Evolutionary conservation across 73 alveolate species (phyloP), one percentile per base, ranked within the genome.

Genomic region (Effrenium voratum): DNA sequence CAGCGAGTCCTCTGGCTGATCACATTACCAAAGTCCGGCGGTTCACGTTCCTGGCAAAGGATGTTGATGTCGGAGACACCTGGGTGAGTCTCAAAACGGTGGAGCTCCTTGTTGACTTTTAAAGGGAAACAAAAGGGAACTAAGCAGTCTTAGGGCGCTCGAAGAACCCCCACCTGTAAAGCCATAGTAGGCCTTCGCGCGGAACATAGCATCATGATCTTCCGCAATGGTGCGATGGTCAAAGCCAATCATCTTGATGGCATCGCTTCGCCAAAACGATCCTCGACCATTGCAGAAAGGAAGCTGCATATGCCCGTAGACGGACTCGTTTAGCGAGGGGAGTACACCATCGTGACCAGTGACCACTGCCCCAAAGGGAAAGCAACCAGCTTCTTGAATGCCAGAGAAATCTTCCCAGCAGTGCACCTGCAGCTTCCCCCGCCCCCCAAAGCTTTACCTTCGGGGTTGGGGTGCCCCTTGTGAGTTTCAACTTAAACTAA

Each of bases 321-420:
- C 19, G 77, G n/a, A 16, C 40, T 66, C 77, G 32, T 66, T 26
- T 5, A 32, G 15, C 28, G 36, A 5, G n/a, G 3, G 28, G 22
- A 22, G 36, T 36, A 66, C 77, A 22, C 43, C 32, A 32, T 66
- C 77, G 15, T 66, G 36, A 30, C 40, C 34, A 22, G 77, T 66
- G 77, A 30, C n/a, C 43, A 66, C 22, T 26, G 77, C 40, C 40
- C 77, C 77, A 32, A 5, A 2, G 40, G 36, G 24, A 30, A 66
- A 66, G 77, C 12, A 66, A 16, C 77, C 77, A 2, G 13, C 40
- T 12, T 66, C 77, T 66, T 22, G 34, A 40, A 66, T 26, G 40
- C 77, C 77, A 30, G 77, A 36, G 40, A 66, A 66, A 40, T 66
- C 77, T 40, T 66, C 77, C 77, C 77, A 66, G 77, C 77, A 66